These are phyloP conservation scores for Globisporangium nodosum DNA, from an alignment of 352 stramenopile genomes.

Conservation along the genomic window DNA sequence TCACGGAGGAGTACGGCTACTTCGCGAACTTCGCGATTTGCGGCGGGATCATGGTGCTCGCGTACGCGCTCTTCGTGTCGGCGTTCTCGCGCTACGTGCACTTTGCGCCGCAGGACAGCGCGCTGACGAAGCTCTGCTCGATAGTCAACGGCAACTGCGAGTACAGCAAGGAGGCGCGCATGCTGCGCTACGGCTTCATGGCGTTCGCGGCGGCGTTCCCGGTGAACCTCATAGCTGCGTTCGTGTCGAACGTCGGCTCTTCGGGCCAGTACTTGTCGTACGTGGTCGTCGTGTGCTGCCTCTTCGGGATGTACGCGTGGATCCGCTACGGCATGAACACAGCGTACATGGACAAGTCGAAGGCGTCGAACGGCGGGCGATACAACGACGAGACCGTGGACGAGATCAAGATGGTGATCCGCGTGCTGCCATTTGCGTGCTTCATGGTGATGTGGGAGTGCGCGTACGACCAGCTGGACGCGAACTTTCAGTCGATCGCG, in stretches of 20 bases:
- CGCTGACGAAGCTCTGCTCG: slow-evolving; percentile 63
- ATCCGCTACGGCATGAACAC: slow-evolving; percentile 78
- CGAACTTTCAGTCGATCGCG: slow-evolving; percentile 85
- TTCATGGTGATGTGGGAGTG: slow-evolving; percentile 90
- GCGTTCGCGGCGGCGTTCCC: slow-evolving; percentile 58
- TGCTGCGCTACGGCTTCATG: slow-evolving; percentile 74
- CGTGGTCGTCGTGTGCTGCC: slow-evolving; percentile 53
- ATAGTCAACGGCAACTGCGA: slow-evolving; percentile 74
- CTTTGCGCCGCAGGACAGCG: slow-evolving; percentile 67
- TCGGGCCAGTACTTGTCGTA: slow-evolving; percentile 73
- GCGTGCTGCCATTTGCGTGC: slow-evolving; percentile 79
- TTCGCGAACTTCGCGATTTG: slow-evolving; percentile 86
- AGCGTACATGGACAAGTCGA: slow-evolving; percentile 82
- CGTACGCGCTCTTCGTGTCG: slow-evolving; percentile 59
- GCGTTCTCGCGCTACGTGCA: slow-evolving; percentile 64
- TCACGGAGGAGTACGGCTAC: slow-evolving; percentile 82
- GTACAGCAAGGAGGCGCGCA: slow-evolving; percentile 71
- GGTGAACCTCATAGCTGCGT: slow-evolving; percentile 72
- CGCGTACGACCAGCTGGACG: slow-evolving; percentile 81
- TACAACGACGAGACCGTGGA: slow-evolving; percentile 82
- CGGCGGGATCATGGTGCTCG: slow-evolving; percentile 78
- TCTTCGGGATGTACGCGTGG: slow-evolving; percentile 80
- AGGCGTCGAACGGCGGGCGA: slow-evolving; percentile 69
- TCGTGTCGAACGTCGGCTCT: slow-evolving; percentile 44
- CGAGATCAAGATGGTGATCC: slow-evolving; percentile 84